These are phyloP conservation scores for Colletotrichum trifolii DNA, from an alignment of 2,329 filamentous ascomycete genomes.

Conservation along the genomic window DNA sequence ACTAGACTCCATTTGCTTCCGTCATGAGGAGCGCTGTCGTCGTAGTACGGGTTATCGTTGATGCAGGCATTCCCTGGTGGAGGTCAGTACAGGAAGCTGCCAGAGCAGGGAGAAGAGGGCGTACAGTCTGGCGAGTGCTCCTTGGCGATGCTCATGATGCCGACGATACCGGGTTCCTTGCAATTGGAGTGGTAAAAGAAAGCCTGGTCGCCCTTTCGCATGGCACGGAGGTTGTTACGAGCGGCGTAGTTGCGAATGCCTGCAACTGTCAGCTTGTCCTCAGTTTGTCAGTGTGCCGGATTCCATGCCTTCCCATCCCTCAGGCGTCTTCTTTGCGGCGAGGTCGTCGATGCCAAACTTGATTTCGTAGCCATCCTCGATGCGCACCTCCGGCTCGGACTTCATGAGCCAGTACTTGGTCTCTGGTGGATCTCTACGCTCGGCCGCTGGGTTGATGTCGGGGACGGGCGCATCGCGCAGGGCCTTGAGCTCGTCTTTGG, in stretches of 20 bases:
- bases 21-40: conserved; percentile 72
- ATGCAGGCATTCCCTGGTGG: conserved; percentile 35
- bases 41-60: conserved; percentile 80
- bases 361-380: conserved; percentile 89
- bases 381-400: conserved; percentile 86
- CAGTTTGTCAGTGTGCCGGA: not conserved
- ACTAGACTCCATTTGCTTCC: conserved; percentile 83
- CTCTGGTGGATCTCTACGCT: conserved; percentile 45
- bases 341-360: conserved; percentile 96
- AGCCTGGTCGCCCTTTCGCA: conserved; percentile 90
- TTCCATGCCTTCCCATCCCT: conserved; percentile 87
- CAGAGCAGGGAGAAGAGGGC: conserved; percentile 41
- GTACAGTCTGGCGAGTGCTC: conserved; percentile 84
- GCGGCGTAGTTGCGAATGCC: conserved; percentile 55
- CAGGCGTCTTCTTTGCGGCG: conserved; percentile 75
- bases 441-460: conserved; percentile 50
- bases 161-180: conserved; percentile 87
- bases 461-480: conserved; percentile 42
- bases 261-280: not conserved
- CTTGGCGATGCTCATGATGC: conserved; percentile 87
- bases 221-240: conserved; percentile 88
- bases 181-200: conserved; percentile 99
- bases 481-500: conserved; percentile 32
- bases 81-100: not conserved
- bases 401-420: conserved; percentile 83